These are phyloP conservation scores for Eurotiales sp. DNA, from an alignment of 2,329 filamentous ascomycete genomes.

Conservation along the genomic window DNA sequence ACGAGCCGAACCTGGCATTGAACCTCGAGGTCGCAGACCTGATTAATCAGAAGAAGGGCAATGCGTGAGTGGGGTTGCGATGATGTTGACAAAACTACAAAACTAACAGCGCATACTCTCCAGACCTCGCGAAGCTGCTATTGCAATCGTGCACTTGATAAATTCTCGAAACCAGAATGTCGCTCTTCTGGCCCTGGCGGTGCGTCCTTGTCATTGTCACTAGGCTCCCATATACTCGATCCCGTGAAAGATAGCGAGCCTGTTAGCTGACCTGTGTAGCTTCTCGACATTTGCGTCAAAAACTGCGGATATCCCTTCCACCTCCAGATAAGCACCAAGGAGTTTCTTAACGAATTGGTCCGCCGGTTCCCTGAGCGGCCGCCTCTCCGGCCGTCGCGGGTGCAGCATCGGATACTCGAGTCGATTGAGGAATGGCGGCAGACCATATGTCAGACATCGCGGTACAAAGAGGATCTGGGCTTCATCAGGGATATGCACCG, in stretches of 20 bases:
- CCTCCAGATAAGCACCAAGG: slow-evolving; percentile 96
- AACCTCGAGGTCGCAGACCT: slow-evolving; percentile 95
- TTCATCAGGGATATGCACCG: slow-evolving; percentile 98
- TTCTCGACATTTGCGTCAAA: slow-evolving; percentile 98
- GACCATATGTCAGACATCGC: slow-evolving; percentile 96
- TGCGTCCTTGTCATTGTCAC: no score
- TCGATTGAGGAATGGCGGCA: slow-evolving; percentile 97
- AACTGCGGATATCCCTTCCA: slow-evolving; percentile 99
- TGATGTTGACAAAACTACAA: neutral
- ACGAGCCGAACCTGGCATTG: slow-evolving; percentile 92
- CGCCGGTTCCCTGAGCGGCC: slow-evolving; percentile 92
- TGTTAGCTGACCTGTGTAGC: slow-evolving; percentile 43
- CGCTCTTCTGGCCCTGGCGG: slow-evolving; percentile 76
- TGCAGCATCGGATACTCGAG: slow-evolving; percentile 90
- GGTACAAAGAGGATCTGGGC: slow-evolving; percentile 94
- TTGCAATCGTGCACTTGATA: slow-evolving; percentile 88
- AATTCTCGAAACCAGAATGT: slow-evolving; percentile 98
- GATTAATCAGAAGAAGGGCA: slow-evolving; percentile 96
- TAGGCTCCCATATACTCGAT: no score
- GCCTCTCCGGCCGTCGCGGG: slow-evolving; percentile 76
- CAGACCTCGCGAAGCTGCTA: slow-evolving; percentile 82
- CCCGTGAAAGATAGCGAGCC: no score
- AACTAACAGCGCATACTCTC: slow-evolving; percentile 2
- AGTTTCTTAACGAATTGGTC: slow-evolving; percentile 97
- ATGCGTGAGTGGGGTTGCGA: slow-evolving; percentile 53